Base-by-base conservation (phyloP, 257 asterid genomes). In the Agastache rugosa region DNA sequence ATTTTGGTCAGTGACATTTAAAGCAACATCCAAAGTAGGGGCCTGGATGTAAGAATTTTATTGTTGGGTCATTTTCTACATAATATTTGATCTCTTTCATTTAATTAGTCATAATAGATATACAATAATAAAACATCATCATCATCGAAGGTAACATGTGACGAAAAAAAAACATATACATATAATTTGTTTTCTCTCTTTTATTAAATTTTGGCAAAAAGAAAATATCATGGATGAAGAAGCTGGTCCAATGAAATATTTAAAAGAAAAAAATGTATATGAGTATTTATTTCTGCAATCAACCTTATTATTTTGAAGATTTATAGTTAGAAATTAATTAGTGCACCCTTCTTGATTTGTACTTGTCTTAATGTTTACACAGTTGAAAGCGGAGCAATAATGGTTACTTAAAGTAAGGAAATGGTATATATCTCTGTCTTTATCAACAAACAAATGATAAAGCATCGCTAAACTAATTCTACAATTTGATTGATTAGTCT, bases 351-450 rank as follows among this genome's bases (percentile, higher is more conserved):
- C 45, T 39, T 35, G 64, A 47, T 70, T 47, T 48, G 37, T 72
- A 20, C 53, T 48, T 55, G 41, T 70, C 72, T 41, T 67, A 55
- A 25, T 64, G 31, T 72, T 75, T 42, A 67, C 60, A 68, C 54
- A 68, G 71, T 82, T 75, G 25, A 76, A 44, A 78, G 70, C 64
- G 73, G 82, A 67, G 75, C 54, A 67, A 15, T 59, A 60, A 63
- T 58, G 81, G 45, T 45, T 63, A 69, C 76, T 73, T 76, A 76
- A 79, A 74, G 63, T 44, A 72, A 62, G 74, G 75, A 44, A 48
- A 55, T 75, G 74, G 63, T 51, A 8, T 65, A 5, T 53, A 51
- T 63, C 31, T 64, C 51, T 69, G 48, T 61, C 79, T 68, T 79
- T 60, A 20, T 42, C 19, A 67, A 39, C 72, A 67, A 63, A 72